Base-by-base conservation (phyloP, 805 yeast genomes). In the Spathaspora arborariae region DNA sequence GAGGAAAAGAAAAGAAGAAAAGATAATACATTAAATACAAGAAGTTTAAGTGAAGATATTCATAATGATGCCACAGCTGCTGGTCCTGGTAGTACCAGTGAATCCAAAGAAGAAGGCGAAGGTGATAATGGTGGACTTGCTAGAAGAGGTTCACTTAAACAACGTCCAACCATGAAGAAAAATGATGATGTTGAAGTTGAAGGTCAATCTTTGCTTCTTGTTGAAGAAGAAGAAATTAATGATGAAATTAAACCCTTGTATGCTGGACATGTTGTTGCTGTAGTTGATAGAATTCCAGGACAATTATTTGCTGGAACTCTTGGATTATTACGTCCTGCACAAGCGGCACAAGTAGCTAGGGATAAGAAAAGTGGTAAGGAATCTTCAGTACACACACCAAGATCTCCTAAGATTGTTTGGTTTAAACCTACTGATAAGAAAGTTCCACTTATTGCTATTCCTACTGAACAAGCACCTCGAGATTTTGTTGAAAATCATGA, bases 131-230 rank as follows among this genome's bases (percentile, higher is more conserved):
- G 75, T 16, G 60, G 70, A n/a, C 60, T 78, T 47, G 62, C 68
- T 37, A 83, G 99, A 71, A 81, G 85, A 59, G 97, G 97, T 15
- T 89, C 97, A 1, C 75, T 94, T 55, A 88, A 89, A 56, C 97
- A 91, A 66, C 81, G 99, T 58, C 97, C 99, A 27, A 87, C 96
- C 13, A 95, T 91, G 76, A 94, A 94, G 77, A 94, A 94, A 68
- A 91, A 90, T 60, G 99, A 94, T 63, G 99, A 94, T 60, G 96
- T 94, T 20, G 99, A 94, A 68, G 99, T 94, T 37, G 99, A 94
- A 67, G 99, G 99, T 39, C 99, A 94, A 67, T 86, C 96, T 1
- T 74, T 94, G 52, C 71, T 94, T 40, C 72, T 94, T 45, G 94
- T 86, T 13, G 99, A 94, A 66, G 99, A 94, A 62, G 97, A 92